Base-by-base conservation (phyloP, 208 protist genomes). In the Wallacemonas sp. region DNA sequence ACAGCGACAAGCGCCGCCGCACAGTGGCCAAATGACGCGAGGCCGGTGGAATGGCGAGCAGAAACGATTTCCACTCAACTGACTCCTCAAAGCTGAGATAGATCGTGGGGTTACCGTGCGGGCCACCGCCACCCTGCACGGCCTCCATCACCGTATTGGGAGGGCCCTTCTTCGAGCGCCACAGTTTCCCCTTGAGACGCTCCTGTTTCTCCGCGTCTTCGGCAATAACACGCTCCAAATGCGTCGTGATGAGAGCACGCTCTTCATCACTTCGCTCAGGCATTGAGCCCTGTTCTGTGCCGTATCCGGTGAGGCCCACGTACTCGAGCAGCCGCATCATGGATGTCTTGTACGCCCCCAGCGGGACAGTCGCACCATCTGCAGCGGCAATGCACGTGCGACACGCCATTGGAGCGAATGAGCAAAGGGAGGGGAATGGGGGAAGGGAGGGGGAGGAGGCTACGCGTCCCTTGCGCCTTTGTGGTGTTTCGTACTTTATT, bases 71-170 rank as follows among this genome's bases (percentile, higher is more conserved):
- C 88, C 88, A 94, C 65, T 87, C 82, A 17, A 73, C 34, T 5
- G 82, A 80, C 45, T 94, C 80, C 36, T 84, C 76, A 26, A 76
- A 70, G 33, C 75, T 73, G 33, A 94, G 66, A 61, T 79, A 91
- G 24, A 94, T 79, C 24, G 84, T 84, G 24, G 45, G 62, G 38
- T 9, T 58, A 46, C 51, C 24, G 68, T 45, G 34, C 39, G 12
- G 30, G 56, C 38, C 44, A 39, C 55, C 17, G 54, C 22, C 19
- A 26, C 17, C 14, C 17, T 51, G 17, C n/a, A 34, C 47, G 2
- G 36, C 61, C 15, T 31, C 31, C 24, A 61, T 14, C 17, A 56
- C 53, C 9, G 28, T 34, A 24, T 26, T 11, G 24, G 45, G 22
- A 11, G 22, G 61, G 54, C 47, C 67, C 59, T 24, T 66, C 19